Base-by-base conservation (phyloP, 768 basidiomycete species). In the Mycena amicta region DNA sequence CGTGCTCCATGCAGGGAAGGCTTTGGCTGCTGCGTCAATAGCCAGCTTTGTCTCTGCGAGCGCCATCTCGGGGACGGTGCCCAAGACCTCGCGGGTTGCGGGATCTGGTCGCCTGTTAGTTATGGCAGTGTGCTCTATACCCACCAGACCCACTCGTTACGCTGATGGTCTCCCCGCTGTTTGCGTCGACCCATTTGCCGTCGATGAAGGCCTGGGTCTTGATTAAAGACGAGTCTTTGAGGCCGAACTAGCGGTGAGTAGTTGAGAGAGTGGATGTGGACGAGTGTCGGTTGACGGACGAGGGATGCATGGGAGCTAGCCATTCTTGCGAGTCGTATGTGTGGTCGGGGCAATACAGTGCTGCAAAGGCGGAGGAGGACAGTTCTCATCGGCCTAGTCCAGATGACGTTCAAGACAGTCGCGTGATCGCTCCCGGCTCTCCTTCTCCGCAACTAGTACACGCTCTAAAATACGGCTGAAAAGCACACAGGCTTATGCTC, bases 61-160 rank as follows among this genome's bases (percentile, higher is more conserved):
- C 11, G 89, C 90, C 89, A 97, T 92, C 69, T 98, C 96, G 3
- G 95, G 92, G 26, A 95, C 80, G 0, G 83, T 87, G 15, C 95
- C 96, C 45, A 98, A 83, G 57, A 84, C 83, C 63, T 95, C 84
- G 40, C 83, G 83, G 3, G 89, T 96, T 5, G 94, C 92, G 28
- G 96, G 96, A 77, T 98, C 95, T 96, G 57, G n/a, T 13, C 41
- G 20, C 12, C 1, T 47, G n/a, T n/a, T 16, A 52, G 23, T 30
- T 41, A 23, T 56, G 5, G 25, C 55, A 29, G 54, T 57, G 30
- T 12, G n/a, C 50, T 40, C 50, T 27, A 41, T 29, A 23, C 29
- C 33, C 27, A 40, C 54, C 23, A 43, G 57, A 28, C 89, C 59
- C 69, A 95, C 95, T 93, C 46, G 78, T 84, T 37, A 98, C 93